These are phyloP conservation scores for Aschersonia sp. DNA, from an alignment of 2,329 filamentous ascomycete species.

Conservation along the genomic window DNA sequence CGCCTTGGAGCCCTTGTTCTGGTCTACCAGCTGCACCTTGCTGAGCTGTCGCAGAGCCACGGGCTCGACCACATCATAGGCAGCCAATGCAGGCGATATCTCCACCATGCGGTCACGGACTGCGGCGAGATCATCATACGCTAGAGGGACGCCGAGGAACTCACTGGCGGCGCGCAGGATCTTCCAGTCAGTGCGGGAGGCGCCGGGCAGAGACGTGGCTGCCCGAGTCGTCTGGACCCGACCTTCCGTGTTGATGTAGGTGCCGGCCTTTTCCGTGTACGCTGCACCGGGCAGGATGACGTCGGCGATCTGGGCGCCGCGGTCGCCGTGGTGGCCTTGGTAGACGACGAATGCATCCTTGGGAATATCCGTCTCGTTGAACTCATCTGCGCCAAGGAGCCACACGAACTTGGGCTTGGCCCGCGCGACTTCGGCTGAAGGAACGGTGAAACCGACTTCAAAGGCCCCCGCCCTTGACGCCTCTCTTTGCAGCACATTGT, in stretches of 20 bases:
- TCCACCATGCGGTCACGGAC: conserved; percentile 89
- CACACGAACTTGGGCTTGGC: conserved; percentile 90
- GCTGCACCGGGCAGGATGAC: conserved; percentile 86
- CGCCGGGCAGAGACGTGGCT: conserved; percentile 77
- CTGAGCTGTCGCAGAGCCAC: conserved; percentile 59
- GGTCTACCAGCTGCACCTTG: conserved; percentile 90
- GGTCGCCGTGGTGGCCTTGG: conserved; percentile 95
- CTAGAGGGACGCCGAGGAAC: conserved; percentile 73
- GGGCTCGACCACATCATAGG: conserved; percentile 84
- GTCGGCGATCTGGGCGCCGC: conserved; percentile 82
- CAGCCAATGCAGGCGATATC: conserved; percentile 77
- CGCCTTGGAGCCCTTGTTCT: conserved; percentile 78
- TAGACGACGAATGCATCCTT: conserved; percentile 95
- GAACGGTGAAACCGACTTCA: conserved; percentile 86
- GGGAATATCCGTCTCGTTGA: conserved; percentile 71
- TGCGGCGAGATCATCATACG: conserved; percentile 83
- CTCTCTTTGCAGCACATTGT: conserved; percentile 88
- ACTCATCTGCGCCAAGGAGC: conserved; percentile 91
- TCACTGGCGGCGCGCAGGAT: conserved; percentile 88
- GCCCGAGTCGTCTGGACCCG: conserved; percentile 87
- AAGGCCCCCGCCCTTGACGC: conserved; percentile 88
- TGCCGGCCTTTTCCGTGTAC: conserved; percentile 93
- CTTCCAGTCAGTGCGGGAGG: conserved; percentile 95
- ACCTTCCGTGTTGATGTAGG: conserved; percentile 96
- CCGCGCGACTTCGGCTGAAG: conserved; percentile 65